Evolutionary conservation across 805 yeast species (phyloP).

Genomic region (Candida yuanshanica): DNA sequence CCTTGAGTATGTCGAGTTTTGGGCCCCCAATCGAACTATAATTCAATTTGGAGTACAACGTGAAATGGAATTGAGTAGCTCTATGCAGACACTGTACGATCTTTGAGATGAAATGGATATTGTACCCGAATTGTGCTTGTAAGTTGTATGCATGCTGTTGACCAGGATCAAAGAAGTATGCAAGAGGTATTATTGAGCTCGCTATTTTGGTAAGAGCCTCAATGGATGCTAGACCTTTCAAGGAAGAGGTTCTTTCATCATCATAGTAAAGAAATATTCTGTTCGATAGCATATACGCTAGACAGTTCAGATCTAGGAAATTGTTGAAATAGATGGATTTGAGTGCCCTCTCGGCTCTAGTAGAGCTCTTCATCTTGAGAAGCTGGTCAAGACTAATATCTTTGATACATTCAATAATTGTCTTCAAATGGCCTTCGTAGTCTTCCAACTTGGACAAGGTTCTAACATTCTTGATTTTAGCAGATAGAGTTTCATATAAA

Average conservation of each 20-base stretch:
- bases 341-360: slow-evolving; percentile 2
- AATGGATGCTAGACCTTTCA: slow-evolving; percentile 2
- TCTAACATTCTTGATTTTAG: slow-evolving; percentile 8
- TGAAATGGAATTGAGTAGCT: slow-evolving; percentile 5
- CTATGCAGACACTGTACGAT: slow-evolving; percentile 9
- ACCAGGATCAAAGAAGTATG: slow-evolving; percentile 10
- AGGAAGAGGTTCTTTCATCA: not conserved
- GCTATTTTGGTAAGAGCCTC: slow-evolving; percentile 2
- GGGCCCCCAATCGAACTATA: slow-evolving; percentile 1
- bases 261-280: slow-evolving; percentile 5
- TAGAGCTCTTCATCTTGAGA: slow-evolving; percentile 2
- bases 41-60: slow-evolving; percentile 1
- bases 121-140: slow-evolving; percentile 7
- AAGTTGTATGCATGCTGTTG: slow-evolving; percentile 8
- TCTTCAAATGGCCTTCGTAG: slow-evolving; percentile 1
- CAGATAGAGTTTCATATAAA: not conserved
- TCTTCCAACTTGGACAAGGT: slow-evolving; percentile 2
- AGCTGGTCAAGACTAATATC: slow-evolving; percentile 2
- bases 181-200: slow-evolving; percentile 4
- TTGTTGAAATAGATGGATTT: slow-evolving; percentile 6
- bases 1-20: slow-evolving; percentile 4
- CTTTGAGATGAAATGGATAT: slow-evolving; percentile 8
- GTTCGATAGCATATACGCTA: slow-evolving; percentile 6
- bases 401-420: slow-evolving; percentile 4
- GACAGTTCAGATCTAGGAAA: slow-evolving; percentile 8